Evolutionary conservation across 2,329 filamentous ascomycete species (phyloP), one percentile per base, ranked within the genome.

Genomic region (Berkeleyomyces basicola): DNA sequence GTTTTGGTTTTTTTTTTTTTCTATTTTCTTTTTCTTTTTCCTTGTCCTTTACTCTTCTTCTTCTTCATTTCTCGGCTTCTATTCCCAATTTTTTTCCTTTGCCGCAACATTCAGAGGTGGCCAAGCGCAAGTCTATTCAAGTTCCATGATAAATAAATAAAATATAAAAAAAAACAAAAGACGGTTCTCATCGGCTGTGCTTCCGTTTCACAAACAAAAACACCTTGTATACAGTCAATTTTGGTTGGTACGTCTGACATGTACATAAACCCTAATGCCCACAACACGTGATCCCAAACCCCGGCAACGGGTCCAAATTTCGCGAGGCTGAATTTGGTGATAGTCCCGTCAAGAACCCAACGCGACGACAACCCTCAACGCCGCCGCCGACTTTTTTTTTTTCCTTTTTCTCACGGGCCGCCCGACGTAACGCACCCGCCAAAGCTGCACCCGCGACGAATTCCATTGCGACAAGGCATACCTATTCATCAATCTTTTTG

Each of bases 1-100:
- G 33, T 62, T 53, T 55, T 36, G 36, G 33, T 39, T 33, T 16
- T 43, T 51, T 65, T n/a, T 68, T 67, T 44, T 44, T 59, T 1
- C 63, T 51, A 39, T 11, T 36, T 44, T 58, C 10, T 61, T 36
- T 14, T 57, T 62, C 31, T 4, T 51, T 40, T 42, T 53, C 33
- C 11, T 61, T 40, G 40, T 58, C 39, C 10, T 53, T 63, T 61
- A 42, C 51, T 61, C 42, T 55, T 63, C 11, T 61, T 58, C 42
- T 55, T 40, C 37, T 63, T 33, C 57, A 33, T 31, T 51, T 53
- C 3, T 43, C 42, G 2, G n/a, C n/a, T 43, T 43, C 4, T 43
- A 43, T 11, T 43, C 3, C 9, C 42, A 11, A 43, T 11, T 43
- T 43, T 42, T 43, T 55, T 14, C 11, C 51, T 23, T 61, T 61